Base-by-base conservation (phyloP, 306 rosid genomes). In the Parietaria judaica region DNA sequence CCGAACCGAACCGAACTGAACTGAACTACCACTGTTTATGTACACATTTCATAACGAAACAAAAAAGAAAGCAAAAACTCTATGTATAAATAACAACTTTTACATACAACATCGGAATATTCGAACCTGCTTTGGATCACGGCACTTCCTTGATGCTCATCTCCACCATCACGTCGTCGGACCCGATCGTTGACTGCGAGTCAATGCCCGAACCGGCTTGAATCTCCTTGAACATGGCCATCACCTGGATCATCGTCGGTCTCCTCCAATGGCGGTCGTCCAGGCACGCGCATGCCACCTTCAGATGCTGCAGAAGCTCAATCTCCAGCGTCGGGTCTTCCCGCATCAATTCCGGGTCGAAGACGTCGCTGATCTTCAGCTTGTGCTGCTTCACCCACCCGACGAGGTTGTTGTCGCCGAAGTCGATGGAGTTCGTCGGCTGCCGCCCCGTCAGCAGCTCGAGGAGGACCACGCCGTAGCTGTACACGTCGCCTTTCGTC, bases 311-410 rank as follows among this genome's bases (percentile, higher is more conserved):
- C 44, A 86, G 72, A 12, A 94, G 97, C 80, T 94, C 99, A 12
- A 82, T 78, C 78, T 94, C 90, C 34, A 84, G 67, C 72, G 14
- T 79, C 10, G 90, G 80, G 34, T 88, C 99, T 77, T 94, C 99
- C 67, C 81, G 79, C 90, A 94, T 76, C 49, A 94, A 88, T 69
- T 80, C 95, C 0, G 73, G 88, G 56, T 94, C 97, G 14, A 88
- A 94, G 12, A 88, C 95, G 70, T 94, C 87, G 45, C 79, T 79
- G 68, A 84, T 75, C 70, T 75, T 86, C 72, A 86, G 53, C 34
- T 86, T 94, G 2, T 94, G 99, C 45, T 88, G 96, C 66, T 84
- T 94, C 50, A 94, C 99, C 99, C 99, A 94, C 10, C 97, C 99
- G 36, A 94, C 99, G 6, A 94, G 99, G 75, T 94, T 94, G 72